These are phyloP conservation scores for Hygrocybe coccinea DNA, from an alignment of 768 basidiomycete genomes.

Conservation along the genomic window DNA sequence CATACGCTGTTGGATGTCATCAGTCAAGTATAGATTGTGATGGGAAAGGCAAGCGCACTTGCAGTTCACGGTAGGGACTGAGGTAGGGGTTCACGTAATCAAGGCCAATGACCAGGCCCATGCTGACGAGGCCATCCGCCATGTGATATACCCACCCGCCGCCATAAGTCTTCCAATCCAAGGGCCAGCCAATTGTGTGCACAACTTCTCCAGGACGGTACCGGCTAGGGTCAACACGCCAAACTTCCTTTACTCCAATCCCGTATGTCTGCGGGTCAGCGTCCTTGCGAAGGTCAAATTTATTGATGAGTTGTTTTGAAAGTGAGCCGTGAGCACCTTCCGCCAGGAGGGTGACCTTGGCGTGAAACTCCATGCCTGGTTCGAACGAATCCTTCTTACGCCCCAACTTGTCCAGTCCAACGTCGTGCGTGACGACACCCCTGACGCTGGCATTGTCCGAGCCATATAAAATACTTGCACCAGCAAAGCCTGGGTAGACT, in stretches of 20 bases:
- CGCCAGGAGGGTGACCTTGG: slow-evolving; percentile 86
- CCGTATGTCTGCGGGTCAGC: slow-evolving; percentile 91
- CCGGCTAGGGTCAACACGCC: slow-evolving; percentile 67
- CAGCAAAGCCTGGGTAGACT: slow-evolving; percentile 95
- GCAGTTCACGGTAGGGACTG: slow-evolving; percentile 88
- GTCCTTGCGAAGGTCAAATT: slow-evolving; percentile 67
- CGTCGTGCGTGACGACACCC: slow-evolving; percentile 90
- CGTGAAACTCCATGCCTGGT: slow-evolving; percentile 93
- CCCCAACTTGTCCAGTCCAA: slow-evolving; percentile 76
- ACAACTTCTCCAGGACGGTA: slow-evolving; percentile 77
- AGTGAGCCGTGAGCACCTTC: slow-evolving; percentile 95
- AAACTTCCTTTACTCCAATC: slow-evolving; percentile 95
- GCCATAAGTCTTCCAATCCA: slow-evolving; percentile 79
- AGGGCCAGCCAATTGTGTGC: slow-evolving; percentile 93
- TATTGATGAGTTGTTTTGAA: slow-evolving; percentile 69
- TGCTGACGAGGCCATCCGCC: slow-evolving; percentile 81
- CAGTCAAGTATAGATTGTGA: slow-evolving; percentile 6
- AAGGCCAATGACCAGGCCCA: slow-evolving; percentile 89
- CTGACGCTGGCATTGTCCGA: slow-evolving; percentile 56
- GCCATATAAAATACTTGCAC: slow-evolving; percentile 73
- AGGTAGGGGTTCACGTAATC: slow-evolving; percentile 94
- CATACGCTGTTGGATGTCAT: slow-evolving; percentile 47
- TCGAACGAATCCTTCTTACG: slow-evolving; percentile 84
- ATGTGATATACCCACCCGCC: slow-evolving; percentile 96
- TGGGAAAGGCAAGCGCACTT: slow-evolving; percentile 46